These are phyloP conservation scores for Penicillium sp. DNA, from an alignment of 2,329 filamentous ascomycete species.

Conservation along the genomic window DNA sequence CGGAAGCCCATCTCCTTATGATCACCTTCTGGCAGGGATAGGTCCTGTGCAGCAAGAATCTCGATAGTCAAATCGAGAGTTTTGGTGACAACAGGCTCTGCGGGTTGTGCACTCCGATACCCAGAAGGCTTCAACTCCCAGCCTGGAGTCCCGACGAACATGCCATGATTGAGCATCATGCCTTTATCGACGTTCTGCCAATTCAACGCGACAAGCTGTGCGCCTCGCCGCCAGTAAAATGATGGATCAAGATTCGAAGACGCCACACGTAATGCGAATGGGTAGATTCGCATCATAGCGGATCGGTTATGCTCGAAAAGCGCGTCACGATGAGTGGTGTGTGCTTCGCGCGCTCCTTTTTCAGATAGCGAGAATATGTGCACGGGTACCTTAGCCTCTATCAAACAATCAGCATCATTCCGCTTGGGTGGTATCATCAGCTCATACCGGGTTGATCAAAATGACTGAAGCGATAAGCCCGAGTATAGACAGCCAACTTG, in stretches of 20 bases:
- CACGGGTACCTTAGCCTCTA: conserved; percentile 50
- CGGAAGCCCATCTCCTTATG: conserved; percentile 56
- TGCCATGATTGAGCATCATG: conserved; percentile 93
- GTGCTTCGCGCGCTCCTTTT: conserved; percentile 59
- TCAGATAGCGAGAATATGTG: conserved; percentile 63
- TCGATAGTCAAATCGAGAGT: conserved; percentile 64
- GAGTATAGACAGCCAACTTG: conserved; percentile 74
- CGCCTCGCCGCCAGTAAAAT: conserved; percentile 78
- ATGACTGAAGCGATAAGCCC: conserved; percentile 71
- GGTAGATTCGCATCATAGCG: conserved; percentile 83
- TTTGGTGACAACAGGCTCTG: conserved; percentile 42
- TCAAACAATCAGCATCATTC: background rate
- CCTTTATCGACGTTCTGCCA: conserved; percentile 89
- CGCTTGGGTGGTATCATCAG: background rate
- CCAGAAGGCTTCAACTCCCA: conserved; percentile 80
- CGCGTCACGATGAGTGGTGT: conserved; percentile 47
- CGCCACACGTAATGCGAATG: conserved; percentile 70
- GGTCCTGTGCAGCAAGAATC: conserved; percentile 68
- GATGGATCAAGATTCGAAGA: conserved; percentile 84
- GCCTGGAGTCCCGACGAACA: conserved; percentile 75
- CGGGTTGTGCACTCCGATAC: conserved; percentile 49
- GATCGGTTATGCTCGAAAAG: conserved; percentile 77
- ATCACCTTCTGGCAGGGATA: conserved; percentile 59
- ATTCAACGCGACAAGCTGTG: conserved; percentile 87
- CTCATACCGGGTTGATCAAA: conserved; percentile 59